These are phyloP conservation scores for Camillea tinctor DNA, from an alignment of 2,329 filamentous ascomycete species.

Conservation along the genomic window DNA sequence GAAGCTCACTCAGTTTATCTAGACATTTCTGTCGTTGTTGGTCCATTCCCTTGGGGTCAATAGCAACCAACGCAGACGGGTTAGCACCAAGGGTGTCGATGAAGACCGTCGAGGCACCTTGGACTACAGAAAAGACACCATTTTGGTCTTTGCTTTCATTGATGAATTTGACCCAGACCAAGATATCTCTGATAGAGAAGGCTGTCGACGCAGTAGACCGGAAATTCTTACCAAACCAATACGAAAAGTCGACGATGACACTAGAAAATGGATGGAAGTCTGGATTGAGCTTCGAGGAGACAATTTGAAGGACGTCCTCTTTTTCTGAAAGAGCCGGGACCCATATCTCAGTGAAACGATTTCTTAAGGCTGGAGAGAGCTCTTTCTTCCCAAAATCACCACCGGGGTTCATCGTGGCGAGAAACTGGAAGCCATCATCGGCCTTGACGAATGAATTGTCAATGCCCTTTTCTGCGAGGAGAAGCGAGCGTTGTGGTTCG, in stretches of 20 bases:
- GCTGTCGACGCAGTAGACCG: slow-evolving; percentile 70
- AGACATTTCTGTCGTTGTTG: slow-evolving; percentile 73
- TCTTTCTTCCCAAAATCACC: slow-evolving; percentile 99
- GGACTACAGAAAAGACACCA: slow-evolving; percentile 54
- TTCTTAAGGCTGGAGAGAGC: slow-evolving; percentile 88
- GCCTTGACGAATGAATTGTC: slow-evolving; percentile 78
- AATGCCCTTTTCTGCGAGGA: slow-evolving; percentile 91
- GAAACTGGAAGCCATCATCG: slow-evolving; percentile 81
- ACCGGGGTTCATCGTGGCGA: slow-evolving; percentile 98
- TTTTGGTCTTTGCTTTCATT: slow-evolving; percentile 61
- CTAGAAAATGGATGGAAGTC: slow-evolving; percentile 57
- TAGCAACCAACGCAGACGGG: slow-evolving; percentile 80
- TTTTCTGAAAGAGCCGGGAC: slow-evolving; percentile 83
- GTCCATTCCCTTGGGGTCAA: slow-evolving; percentile 66
- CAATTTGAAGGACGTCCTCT: slow-evolving; percentile 85
- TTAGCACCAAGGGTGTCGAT: slow-evolving; percentile 95
- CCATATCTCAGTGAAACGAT: slow-evolving; percentile 99
- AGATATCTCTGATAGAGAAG: slow-evolving; percentile 87
- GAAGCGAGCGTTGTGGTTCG: slow-evolving; percentile 79
- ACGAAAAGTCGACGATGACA: slow-evolving; percentile 79
- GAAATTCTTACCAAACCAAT: slow-evolving; percentile 88
- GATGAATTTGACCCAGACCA: slow-evolving; percentile 92
- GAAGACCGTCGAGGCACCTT: slow-evolving; percentile 93
- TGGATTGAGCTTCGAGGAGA: slow-evolving; percentile 68
- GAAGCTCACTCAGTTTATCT: slow-evolving; percentile 65